Percentiles rank a stretch among this genome's conserved stretches.
These are phyloP conservation scores for Papilionanthe hybrid DNA, from an alignment of 116 monocot species.

Conservation along the genomic window DNA sequence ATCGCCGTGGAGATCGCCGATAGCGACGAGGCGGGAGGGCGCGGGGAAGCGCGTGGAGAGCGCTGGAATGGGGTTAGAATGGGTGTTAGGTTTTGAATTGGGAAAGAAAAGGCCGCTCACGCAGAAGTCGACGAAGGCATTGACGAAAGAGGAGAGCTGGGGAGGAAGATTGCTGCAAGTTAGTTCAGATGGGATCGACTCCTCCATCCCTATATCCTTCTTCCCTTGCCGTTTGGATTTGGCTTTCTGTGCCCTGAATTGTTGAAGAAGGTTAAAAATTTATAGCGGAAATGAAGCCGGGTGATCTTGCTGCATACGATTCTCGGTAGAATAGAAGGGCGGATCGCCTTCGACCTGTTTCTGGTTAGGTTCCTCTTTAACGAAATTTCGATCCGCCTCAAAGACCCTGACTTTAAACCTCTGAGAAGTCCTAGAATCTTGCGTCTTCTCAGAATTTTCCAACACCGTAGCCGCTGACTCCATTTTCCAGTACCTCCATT, in stretches of 20 bases:
- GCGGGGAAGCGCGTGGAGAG: constrained; percentile 35
- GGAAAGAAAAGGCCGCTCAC: constrained; percentile 76
- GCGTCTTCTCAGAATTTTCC: too few species aligned
- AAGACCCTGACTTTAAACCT: too few species aligned
- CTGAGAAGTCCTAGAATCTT: too few species aligned
- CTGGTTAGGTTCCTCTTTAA: too few species aligned
- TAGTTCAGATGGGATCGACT: constrained; percentile 7
- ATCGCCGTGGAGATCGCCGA: constrained; percentile 97
- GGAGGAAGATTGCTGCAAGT: constrained; percentile 43
- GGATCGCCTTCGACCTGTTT: too few species aligned
- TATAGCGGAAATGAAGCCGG: too few species aligned
- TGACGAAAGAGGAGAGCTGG: constrained; percentile 73
- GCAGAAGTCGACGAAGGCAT: constrained; percentile 93
- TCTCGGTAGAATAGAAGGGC: too few species aligned
- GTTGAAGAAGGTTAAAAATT: too few species aligned
- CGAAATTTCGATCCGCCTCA: too few species aligned
- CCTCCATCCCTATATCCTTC: neutral
- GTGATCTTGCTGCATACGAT: too few species aligned
- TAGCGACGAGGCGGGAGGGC: constrained; percentile 67
- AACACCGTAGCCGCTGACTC: too few species aligned
- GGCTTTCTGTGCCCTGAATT: neutral
- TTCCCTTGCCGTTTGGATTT: neutral
- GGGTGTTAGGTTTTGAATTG: neutral
- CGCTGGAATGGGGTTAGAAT: constrained; percentile 7
- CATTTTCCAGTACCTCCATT: too few species aligned